Conservation (phyloP, 2,329 filamentous ascomycete species). For the Talaromyces sp. region DNA sequence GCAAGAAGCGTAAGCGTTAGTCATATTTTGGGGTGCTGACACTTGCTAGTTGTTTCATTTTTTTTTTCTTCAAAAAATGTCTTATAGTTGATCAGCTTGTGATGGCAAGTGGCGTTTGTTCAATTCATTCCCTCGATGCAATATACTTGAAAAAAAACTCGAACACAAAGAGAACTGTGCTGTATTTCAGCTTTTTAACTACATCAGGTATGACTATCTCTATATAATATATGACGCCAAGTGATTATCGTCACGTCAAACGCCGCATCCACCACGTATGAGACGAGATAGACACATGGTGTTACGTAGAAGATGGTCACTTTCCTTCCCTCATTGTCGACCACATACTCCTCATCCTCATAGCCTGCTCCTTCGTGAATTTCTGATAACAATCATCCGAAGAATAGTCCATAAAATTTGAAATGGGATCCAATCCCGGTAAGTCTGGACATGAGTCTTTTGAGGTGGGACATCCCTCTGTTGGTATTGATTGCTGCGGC, state of each 20-base stretch:
- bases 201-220: neutral
- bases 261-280: neutral
- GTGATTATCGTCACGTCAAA: neutral
- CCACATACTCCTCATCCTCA: slow-evolving; percentile 54
- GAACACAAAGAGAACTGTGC: neutral
- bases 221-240: neutral
- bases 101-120: slow-evolving; percentile 2
- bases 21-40: neutral
- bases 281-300: neutral
- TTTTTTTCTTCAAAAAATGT: slow-evolving; percentile 1
- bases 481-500: slow-evolving; percentile 52
- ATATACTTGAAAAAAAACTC: neutral
- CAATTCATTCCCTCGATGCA: neutral
- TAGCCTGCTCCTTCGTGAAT: slow-evolving; percentile 51
- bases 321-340: slow-evolving; percentile 38
- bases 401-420: slow-evolving; percentile 61
- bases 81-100: neutral
- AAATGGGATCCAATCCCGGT: slow-evolving; percentile 50
- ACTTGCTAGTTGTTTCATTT: neutral
- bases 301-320: slow-evolving; percentile 16
- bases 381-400: slow-evolving; percentile 54
- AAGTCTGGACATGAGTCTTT: slow-evolving; percentile 52
- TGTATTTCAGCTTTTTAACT: neutral
- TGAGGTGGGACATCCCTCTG: slow-evolving; percentile 52
- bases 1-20: slow-evolving; percentile 70